A percentile compares a stretch with the other conserved stretches of the same genome.
Evolutionary conservation across 192 early-diverging fungal species (phyloP).

Genomic region (Funneliformis geosporum): DNA sequence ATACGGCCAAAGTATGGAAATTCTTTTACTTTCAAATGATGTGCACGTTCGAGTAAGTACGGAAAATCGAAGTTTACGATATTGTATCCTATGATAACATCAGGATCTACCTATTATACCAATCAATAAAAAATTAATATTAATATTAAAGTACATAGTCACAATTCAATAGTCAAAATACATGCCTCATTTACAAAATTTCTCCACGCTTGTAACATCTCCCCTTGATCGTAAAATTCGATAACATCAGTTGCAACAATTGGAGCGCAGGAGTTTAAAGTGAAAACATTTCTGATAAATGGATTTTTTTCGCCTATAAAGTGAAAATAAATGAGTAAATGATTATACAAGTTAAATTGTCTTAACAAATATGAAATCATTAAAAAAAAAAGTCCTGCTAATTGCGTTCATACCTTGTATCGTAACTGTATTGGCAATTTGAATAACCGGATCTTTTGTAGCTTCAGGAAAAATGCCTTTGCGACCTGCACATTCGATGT

Average conservation of each 20-base stretch:
- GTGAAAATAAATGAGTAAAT: not conserved
- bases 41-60: constrained; percentile 90
- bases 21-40: constrained; percentile 64
- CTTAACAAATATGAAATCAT: not conserved
- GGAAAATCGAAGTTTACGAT: constrained; percentile 97
- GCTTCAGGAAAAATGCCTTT: constrained; percentile 96
- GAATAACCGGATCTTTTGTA: constrained; percentile 89
- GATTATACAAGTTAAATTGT: not conserved
- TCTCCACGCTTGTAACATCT: constrained; percentile 80
- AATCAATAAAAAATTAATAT: constrained; percentile 13
- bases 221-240: constrained; percentile 76
- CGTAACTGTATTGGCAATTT: constrained; percentile 94
- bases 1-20: constrained; percentile 90
- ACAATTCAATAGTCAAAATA: not conserved
- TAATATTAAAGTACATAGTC: not conserved
- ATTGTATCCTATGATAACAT: constrained; percentile 96
- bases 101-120: constrained; percentile 71
- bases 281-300: constrained; percentile 93
- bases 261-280: constrained; percentile 85
- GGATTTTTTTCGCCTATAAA: constrained; percentile 75
- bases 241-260: constrained; percentile 89
- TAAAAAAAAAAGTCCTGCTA: too few relatives aligned
- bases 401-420: constrained; percentile 72
- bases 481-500: constrained; percentile 98
- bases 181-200: constrained; percentile 75